Conservation (phyloP, 306 rosid species). For the Ormosia emarginata region DNA sequence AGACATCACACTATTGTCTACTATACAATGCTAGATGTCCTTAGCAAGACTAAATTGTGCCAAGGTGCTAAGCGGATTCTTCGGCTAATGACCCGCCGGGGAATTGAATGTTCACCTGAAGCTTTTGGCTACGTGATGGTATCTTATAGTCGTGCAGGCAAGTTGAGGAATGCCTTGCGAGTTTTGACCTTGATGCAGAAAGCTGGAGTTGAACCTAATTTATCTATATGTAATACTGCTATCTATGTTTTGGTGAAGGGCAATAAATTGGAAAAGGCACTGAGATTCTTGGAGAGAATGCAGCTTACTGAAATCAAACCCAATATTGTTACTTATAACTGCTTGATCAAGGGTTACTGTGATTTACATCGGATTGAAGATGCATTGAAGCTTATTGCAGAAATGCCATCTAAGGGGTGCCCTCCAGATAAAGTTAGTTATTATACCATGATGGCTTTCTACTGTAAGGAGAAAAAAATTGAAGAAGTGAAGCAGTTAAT, state of each 20-base stretch:
- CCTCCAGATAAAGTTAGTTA: conserved; percentile 81
- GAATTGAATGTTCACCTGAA: conserved; percentile 47
- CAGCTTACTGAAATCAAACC: conserved; percentile 62
- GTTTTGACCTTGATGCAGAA: conserved; percentile 86
- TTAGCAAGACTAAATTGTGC: conserved; percentile 80
- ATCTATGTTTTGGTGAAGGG: conserved; percentile 71
- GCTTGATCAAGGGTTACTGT: conserved; percentile 86
- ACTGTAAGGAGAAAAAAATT: conserved; percentile 63
- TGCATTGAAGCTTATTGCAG: conserved; percentile 62
- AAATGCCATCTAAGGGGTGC: conserved; percentile 67
- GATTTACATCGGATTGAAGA: conserved; percentile 45
- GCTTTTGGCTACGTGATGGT: conserved; percentile 80
- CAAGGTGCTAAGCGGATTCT: conserved; percentile 79
- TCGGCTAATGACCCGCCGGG: conserved; percentile 67
- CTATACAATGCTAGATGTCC: conserved; percentile 69
- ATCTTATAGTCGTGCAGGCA: conserved; percentile 78
- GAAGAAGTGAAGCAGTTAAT: conserved; percentile 54
- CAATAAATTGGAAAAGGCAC: conserved; percentile 57
- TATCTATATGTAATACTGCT: conserved; percentile 73
- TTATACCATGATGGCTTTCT: conserved; percentile 72
- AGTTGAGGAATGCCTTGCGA: conserved; percentile 60
- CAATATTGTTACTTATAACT: conserved; percentile 62
- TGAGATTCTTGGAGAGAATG: conserved; percentile 64
- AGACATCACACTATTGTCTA: conserved; percentile 54
- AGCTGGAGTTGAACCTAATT: conserved; percentile 75